Conservation (phyloP, 2,329 filamentous ascomycete genomes). For the Aspergillus sp. region DNA sequence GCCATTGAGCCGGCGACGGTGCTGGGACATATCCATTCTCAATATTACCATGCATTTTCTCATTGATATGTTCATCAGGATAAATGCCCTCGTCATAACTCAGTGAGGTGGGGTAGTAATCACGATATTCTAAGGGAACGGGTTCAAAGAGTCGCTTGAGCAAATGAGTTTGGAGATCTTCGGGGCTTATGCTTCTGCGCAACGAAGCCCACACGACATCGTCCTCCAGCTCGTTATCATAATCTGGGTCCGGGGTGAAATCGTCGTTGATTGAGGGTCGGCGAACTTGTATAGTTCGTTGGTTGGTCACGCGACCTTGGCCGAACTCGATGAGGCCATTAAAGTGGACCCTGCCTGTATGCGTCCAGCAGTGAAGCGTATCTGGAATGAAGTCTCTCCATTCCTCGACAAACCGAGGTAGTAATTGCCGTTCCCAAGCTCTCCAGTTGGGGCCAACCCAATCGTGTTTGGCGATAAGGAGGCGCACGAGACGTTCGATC, state of each 20-base stretch:
- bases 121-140: not conserved
- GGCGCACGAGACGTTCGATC: conserved; percentile 24
- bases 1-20: not conserved
- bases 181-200: not conserved
- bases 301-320: conserved; percentile 14
- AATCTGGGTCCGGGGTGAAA: conserved; percentile 13
- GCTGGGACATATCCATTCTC: not conserved
- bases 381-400: conserved; percentile 50
- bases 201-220: conserved; percentile 24
- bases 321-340: conserved; percentile 23
- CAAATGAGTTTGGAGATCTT: conserved; percentile 9
- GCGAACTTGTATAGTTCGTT: conserved; percentile 23
- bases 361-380: conserved; percentile 36
- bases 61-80: not conserved
- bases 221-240: conserved; percentile 27
- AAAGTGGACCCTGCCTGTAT: conserved; percentile 43
- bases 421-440: conserved; percentile 32
- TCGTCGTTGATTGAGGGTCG: conserved; percentile 14
- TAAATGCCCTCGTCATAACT: not conserved
- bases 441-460: conserved; percentile 17
- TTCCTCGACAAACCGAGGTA: conserved; percentile 49
- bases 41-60: not conserved
- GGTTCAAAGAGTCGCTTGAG: conserved; percentile 19
- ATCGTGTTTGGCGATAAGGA: conserved; percentile 20
- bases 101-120: not conserved